Evolutionary conservation across 2,329 filamentous ascomycete genomes (phyloP).

Genomic region (Berkeleyomyces rouxiae): DNA sequence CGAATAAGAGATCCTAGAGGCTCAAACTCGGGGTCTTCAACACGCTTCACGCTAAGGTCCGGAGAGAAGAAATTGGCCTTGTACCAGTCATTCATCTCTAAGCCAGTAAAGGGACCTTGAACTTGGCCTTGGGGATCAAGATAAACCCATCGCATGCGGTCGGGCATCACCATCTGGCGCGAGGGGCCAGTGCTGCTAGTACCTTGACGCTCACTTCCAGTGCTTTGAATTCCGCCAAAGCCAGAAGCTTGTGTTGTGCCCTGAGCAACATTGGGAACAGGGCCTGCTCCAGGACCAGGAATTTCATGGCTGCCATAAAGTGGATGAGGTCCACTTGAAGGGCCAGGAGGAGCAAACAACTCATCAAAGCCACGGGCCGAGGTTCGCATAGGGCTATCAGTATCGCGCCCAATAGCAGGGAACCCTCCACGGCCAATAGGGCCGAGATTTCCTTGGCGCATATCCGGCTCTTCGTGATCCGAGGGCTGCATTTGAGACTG

Average conservation of each 20-base stretch:
- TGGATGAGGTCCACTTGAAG: conserved; percentile 21
- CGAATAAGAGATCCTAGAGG: conserved; percentile 87
- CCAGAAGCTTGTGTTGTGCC: background rate
- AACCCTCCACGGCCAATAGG: conserved; percentile 49
- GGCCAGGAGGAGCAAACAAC: conserved; percentile 25
- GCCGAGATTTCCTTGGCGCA: conserved; percentile 48
- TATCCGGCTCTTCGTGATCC: conserved; percentile 51
- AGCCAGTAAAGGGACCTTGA: conserved; percentile 85
- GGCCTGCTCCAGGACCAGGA: conserved; percentile 16
- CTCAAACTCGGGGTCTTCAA: conserved; percentile 88
- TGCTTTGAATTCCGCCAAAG: conserved; percentile 1
- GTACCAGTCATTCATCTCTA: conserved; percentile 99
- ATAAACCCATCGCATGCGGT: conserved; percentile 97
- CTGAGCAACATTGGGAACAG: background rate
- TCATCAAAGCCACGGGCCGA: conserved; percentile 41
- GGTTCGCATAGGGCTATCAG: conserved; percentile 40
- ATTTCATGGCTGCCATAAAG: conserved; percentile 14
- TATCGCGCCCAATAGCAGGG: conserved; percentile 35
- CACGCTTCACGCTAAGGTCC: conserved; percentile 84
- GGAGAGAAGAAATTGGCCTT: conserved; percentile 96
- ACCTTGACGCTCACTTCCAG: conserved; percentile 27
- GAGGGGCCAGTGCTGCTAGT: conserved; percentile 42
- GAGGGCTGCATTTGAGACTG: conserved; percentile 74
- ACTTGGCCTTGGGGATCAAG: conserved; percentile 82
- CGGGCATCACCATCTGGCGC: conserved; percentile 96